Base-by-base conservation (phyloP, 225 moss, liverwort and hornwort genomes). In the Thuidium tamariscinum region DNA sequence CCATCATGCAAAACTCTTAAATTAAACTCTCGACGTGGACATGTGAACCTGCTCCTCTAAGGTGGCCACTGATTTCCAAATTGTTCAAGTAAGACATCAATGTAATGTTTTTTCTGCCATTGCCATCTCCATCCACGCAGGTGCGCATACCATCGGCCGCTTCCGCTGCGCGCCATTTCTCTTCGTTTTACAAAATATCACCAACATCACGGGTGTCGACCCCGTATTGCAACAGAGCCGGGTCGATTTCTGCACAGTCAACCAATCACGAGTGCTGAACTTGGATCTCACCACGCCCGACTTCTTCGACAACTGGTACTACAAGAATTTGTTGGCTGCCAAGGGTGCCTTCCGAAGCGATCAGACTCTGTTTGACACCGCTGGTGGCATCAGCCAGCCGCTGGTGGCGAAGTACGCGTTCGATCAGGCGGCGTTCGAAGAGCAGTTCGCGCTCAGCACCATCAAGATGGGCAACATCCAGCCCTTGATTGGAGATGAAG, bases 61-160 rank as follows among this genome's bases (percentile, higher is more conserved):
- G 49, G 49, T 51, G 34, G 13, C 22, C 74, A 21, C 22, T 21
- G n/a, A n/a, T 13, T n/a, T 75, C n/a, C n/a, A n/a, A 34, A 52
- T 23, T 27, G 39, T 57, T 21, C 77, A 39, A n/a, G n/a, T n/a
- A n/a, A 57, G 52, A 19, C 5, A 29, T 8, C 1, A 21, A n/a
- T n/a, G n/a, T 52, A 51, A 51, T 34, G 8, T 22, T 13, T 74
- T n/a, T 34, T 34, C 14, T 5, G 74, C 32, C 22, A n/a, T n/a
- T 2, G 52, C 52, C 52, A 51, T 52, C 42, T n/a, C n/a, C 60
- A 42, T 32, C 42, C 8, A 30, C 77, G 30, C 80, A 97, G 95
- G 95, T 64, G 95, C 88, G 17, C 95, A 97, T 60, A 93, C 95
- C 11, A 85, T 97, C 25, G 97, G 95, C 70, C 88, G 89, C 65